Percentiles rank a stretch among this genome's conserved stretches.
These are phyloP conservation scores for Dipteronia dyeriana DNA, from an alignment of 345 rosid genomes.

Conservation along the genomic window DNA sequence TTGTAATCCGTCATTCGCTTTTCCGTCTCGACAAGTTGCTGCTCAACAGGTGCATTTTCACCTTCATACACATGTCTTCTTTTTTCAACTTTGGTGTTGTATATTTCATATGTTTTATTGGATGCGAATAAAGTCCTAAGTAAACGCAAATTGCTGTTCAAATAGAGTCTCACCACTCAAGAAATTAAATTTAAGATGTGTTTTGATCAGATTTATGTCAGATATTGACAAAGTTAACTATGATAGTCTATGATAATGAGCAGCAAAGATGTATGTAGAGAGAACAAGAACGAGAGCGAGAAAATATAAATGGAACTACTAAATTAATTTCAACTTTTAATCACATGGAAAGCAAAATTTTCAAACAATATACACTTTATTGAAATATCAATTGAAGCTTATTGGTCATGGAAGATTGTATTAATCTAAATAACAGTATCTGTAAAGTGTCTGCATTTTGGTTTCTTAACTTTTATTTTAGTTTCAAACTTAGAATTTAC, in stretches of 20 bases:
- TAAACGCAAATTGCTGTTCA: too few relatives aligned
- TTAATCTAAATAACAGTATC: background rate
- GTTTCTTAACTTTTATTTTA: background rate
- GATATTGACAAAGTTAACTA: background rate
- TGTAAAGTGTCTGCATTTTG: background rate
- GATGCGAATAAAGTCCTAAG: too few relatives aligned
- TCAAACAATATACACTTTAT: background rate
- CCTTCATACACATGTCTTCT: background rate
- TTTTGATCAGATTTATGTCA: background rate
- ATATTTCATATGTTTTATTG: background rate
- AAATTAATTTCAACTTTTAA: too few relatives aligned
- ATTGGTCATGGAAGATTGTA: background rate
- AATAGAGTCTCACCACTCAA: background rate
- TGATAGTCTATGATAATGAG: background rate
- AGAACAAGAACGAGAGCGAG: background rate
- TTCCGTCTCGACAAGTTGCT: constrained; percentile 61
- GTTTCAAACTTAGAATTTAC: constrained; percentile 4
- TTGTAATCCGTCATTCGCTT: constrained; percentile 62
- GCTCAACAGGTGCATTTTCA: constrained; percentile 47
- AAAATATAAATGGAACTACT: background rate
- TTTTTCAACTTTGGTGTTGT: background rate
- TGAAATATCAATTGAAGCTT: background rate
- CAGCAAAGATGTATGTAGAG: background rate
- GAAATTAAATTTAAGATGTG: background rate
- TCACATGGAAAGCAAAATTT: too few relatives aligned